Percentiles rank a stretch among this genome's conserved stretches.
These are phyloP conservation scores for Termitomyces sp. DNA, from an alignment of 768 basidiomycete species.

Conservation along the genomic window DNA sequence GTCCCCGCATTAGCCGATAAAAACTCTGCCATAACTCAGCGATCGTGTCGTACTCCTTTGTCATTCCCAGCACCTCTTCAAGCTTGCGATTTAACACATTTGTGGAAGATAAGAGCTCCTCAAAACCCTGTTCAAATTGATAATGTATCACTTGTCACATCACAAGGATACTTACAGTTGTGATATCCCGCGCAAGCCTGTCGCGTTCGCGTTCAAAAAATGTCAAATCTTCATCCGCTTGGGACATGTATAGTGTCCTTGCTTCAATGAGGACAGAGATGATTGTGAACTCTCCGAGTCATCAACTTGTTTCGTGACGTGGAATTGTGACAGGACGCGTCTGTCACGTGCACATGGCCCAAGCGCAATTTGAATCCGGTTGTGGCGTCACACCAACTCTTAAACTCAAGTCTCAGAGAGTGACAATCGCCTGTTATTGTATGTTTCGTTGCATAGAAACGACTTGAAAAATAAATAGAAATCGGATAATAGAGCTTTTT, in stretches of 20 bases:
- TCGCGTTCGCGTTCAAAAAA: slow-evolving; percentile 85
- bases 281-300: too few relatives aligned
- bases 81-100: slow-evolving; percentile 88
- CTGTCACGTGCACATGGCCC: neutral
- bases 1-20: slow-evolving; percentile 68
- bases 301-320: neutral
- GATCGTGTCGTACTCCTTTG: slow-evolving; percentile 87
- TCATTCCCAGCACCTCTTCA: slow-evolving; percentile 91
- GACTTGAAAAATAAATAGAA: neutral
- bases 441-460: too few relatives aligned
- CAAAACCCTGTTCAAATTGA: slow-evolving; percentile 61
- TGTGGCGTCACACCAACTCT: too few relatives aligned
- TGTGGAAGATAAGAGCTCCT: slow-evolving; percentile 79
- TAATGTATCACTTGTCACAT: neutral
- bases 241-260: slow-evolving; percentile 23
- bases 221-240: slow-evolving; percentile 43
- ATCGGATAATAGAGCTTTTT: too few relatives aligned
- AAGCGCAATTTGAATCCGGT: too few relatives aligned
- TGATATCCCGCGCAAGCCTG: slow-evolving; percentile 69
- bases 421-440: too few relatives aligned
- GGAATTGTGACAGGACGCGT: slow-evolving; percentile 3
- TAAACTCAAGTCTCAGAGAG: neutral
- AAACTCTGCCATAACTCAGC: slow-evolving; percentile 83
- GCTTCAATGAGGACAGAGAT: neutral
- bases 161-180: slow-evolving; percentile 43